A percentile compares a stretch with the other conserved stretches of the same genome.
These are phyloP conservation scores for Globisporangium lucens DNA, from an alignment of 352 stramenopile genomes.

Conservation along the genomic window DNA sequence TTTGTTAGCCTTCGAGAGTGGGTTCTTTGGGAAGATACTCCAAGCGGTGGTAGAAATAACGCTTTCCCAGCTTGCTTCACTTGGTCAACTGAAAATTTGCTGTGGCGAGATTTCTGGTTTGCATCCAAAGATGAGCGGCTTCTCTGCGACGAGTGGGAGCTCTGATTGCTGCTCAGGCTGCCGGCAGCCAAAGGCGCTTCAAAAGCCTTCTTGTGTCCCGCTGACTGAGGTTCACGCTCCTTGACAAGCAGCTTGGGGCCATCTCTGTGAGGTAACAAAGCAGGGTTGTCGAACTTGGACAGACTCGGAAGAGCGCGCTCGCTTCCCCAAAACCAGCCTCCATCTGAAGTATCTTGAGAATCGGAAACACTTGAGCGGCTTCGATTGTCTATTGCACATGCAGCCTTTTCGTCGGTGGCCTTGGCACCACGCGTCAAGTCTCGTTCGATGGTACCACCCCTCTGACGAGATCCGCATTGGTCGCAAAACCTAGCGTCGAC, in stretches of 20 bases:
- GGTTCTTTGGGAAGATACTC: neutral
- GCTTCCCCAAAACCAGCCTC: neutral
- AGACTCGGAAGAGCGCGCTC: neutral
- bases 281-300: neutral
- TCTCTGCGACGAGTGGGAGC: neutral
- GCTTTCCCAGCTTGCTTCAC: neutral
- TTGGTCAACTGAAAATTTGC: neutral
- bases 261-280: neutral
- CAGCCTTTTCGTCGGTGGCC: neutral
- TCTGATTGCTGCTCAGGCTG: slow-evolving; percentile 2
- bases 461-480: neutral
- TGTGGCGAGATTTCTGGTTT: neutral
- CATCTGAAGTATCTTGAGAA: neutral
- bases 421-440: neutral
- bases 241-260: neutral
- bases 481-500: neutral
- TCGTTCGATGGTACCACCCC: neutral
- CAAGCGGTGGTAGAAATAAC: neutral
- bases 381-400: neutral
- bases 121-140: neutral
- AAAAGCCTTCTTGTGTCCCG: neutral
- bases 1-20: neutral
- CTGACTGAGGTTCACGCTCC: neutral
- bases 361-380: neutral
- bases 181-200: neutral